Evolutionary conservation across 2,329 filamentous ascomycete species (phyloP), one percentile per base, ranked within the genome.

Genomic region (Madurella fahalii): DNA sequence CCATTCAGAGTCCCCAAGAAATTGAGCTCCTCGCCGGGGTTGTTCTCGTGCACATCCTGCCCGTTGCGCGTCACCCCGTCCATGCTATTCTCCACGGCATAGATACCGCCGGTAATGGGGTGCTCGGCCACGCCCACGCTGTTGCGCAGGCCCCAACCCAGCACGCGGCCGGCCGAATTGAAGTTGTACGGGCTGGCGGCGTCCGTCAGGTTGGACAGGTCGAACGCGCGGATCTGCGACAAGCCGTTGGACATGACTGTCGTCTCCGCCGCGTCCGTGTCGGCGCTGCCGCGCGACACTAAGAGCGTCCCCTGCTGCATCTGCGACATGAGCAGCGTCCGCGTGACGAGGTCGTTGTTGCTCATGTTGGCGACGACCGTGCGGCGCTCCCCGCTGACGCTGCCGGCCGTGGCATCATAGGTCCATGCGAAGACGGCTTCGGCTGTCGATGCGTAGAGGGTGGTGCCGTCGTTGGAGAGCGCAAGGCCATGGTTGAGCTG

Each of bases 21-120:
- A 68, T 90, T 90, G 67, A 91, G 70, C 69, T 90, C 85, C 65
- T 90, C 87, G 15, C 78, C 87, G 0, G 87, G 87, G 63, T 90
- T 90, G 63, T 87, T 76, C 56, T 81, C 68, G 61, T 87, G 83
- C 43, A 89, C 78, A 57, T 87, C 83, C n/a, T 74, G 61, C 9
- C 78, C 80, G 46, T 77, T 69, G 32, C 86, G 77, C 13, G 70
- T 69, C 15, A 89, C 74, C 39, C 86, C 69, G 67, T 90, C 86
- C 9, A 83, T 83, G 2, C 81, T 85, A 69, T 90, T 90, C 69
- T 90, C 87, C 8, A 90, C 84, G 16, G 73, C 75, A 71, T 77
- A 83, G 55, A 83, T 73, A 16, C 74, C 77, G 17, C 79, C 80
- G 1, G 73, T 73, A 4, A 64, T 54, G 1, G 77, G 78, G 51